phyloP scores from a whole-genome alignment of 305 asterid genomes.

The Fraxinus sp. region DNA sequence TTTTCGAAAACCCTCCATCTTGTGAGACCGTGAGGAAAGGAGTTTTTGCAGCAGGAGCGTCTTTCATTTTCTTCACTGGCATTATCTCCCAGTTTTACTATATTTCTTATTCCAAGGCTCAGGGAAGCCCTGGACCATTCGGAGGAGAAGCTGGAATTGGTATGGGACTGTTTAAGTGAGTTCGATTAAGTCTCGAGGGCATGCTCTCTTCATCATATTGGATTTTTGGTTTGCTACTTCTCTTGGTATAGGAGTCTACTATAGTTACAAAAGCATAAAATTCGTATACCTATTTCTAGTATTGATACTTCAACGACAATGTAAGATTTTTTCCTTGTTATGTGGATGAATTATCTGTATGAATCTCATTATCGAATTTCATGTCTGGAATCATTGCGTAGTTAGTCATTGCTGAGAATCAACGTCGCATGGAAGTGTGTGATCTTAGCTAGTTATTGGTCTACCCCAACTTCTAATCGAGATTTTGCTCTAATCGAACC shows the following conservation, averaged over 20 bases:
- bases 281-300: not conserved
- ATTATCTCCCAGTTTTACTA: conserved; percentile 71
- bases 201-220: conserved; percentile 15
- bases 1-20: conserved; percentile 51
- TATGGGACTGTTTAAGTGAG: conserved; percentile 66
- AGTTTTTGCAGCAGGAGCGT: conserved; percentile 91
- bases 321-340: not conserved
- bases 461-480: not conserved
- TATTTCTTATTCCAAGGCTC: conserved; percentile 56
- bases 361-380: not conserved
- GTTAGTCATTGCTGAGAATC: not conserved
- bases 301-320: not conserved
- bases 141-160: conserved; percentile 69
- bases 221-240: not conserved
- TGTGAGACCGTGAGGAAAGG: conserved; percentile 91
- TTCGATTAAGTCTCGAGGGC: not conserved
- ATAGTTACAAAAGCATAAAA: conserved; percentile 2
- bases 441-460: not conserved
- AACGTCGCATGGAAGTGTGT: too few relatives aligned
- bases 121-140: conserved; percentile 37
- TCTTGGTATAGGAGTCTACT: conserved; percentile 25
- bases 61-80: conserved; percentile 66
- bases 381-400: not conserved
- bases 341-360: not conserved
- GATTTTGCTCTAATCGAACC: not conserved